Evolutionary conservation across 108 stramenopile genomes (phyloP).

Genomic region (Pseudonitzschia multistriata): DNA sequence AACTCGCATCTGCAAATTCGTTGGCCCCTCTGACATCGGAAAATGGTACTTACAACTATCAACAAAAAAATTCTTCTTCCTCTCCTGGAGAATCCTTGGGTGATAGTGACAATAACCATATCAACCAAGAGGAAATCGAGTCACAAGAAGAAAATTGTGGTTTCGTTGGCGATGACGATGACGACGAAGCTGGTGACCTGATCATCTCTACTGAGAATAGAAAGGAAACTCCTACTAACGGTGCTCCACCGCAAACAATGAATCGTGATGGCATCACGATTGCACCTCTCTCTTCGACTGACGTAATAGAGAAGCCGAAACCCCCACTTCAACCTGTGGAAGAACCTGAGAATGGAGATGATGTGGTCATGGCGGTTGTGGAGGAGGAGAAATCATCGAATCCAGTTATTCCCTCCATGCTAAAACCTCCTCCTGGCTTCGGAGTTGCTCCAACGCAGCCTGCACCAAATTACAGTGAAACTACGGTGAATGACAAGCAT

Average conservation of each 20-base stretch:
- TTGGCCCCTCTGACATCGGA: constrained; percentile 4
- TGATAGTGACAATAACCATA: neutral
- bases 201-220: neutral
- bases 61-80: neutral
- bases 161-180: constrained; percentile 4
- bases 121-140: constrained; percentile 7
- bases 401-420: neutral
- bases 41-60: neutral
- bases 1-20: neutral
- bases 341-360: neutral
- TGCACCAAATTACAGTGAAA: neutral
- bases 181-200: constrained; percentile 30
- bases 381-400: neutral
- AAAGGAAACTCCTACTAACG: too few relatives aligned
- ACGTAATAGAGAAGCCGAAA: neutral
- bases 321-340: neutral
- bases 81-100: too few relatives aligned
- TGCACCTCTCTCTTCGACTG: neutral
- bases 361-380: neutral
- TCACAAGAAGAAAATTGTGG: neutral
- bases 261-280: neutral
- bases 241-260: neutral
- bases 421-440: constrained; percentile 26
- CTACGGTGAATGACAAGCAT: neutral
- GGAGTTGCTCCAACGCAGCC: neutral